Evolutionary conservation across 192 early-diverging fungal species (phyloP).

Genomic region (Coemansia sp.): DNA sequence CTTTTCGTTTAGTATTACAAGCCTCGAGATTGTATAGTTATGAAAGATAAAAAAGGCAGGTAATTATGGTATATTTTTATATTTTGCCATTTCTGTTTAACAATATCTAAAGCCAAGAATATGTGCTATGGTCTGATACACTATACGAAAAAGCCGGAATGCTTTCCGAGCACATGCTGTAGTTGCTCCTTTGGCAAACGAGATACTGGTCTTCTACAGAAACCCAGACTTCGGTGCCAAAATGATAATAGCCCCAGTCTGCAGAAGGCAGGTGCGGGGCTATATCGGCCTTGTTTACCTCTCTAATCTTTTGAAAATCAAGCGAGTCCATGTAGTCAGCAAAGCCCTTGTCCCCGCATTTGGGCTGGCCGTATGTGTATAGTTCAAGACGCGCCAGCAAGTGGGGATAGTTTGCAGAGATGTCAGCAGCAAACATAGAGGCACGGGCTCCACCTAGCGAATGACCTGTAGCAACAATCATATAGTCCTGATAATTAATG

Average conservation of each 20-base stretch:
- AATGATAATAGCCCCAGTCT: slow-evolving; percentile 14
- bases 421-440: slow-evolving; percentile 36
- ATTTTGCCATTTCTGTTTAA: too few species aligned
- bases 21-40: too few species aligned
- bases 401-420: slow-evolving; percentile 13
- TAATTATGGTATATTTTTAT: too few species aligned
- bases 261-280: slow-evolving; percentile 29
- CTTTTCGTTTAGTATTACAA: too few species aligned
- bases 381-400: slow-evolving; percentile 13
- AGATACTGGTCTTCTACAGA: slow-evolving; percentile 9
- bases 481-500: slow-evolving; percentile 28
- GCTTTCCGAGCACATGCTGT: slow-evolving; percentile 31
- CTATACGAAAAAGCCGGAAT: slow-evolving; percentile 12
- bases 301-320: slow-evolving; percentile 17
- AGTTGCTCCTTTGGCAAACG: slow-evolving; percentile 24
- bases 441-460: slow-evolving; percentile 51
- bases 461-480: slow-evolving; percentile 35
- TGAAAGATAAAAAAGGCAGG: too few species aligned
- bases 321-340: slow-evolving; percentile 30
- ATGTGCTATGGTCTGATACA: slow-evolving; percentile 24
- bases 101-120: slow-evolving; percentile 16
- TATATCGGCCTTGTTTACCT: slow-evolving; percentile 42
- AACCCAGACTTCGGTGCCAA: slow-evolving; percentile 45
- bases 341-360: slow-evolving; percentile 34
- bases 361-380: slow-evolving; percentile 46